Evolutionary conservation across 208 protist species (phyloP), one percentile per base, ranked within the genome.

Genomic region (Acanthamoeba royreba): DNA sequence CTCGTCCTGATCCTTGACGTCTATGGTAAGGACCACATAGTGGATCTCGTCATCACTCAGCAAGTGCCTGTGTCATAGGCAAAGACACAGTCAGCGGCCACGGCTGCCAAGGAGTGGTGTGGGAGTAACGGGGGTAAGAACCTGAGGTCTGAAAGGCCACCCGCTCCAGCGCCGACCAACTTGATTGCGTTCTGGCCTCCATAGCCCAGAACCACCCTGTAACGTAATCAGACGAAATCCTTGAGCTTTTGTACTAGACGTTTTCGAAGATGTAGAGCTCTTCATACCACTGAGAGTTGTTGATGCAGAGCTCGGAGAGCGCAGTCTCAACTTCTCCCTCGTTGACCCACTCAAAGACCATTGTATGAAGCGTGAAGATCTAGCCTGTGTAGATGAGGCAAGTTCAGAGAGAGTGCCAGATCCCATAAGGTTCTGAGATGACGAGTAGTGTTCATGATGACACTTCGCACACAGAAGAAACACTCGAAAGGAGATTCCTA

Each of bases 281-380:
- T 17, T 17, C 49, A 8, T 13, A 88, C 81, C 81, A 88, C 81
- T 63, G 52, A 7, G 52, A n/a, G 47, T 88, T 88, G 81, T 66
- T 88, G 81, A 66, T 63, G 52, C 46, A 45, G n/a, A 63, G 35
- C n/a, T 55, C 45, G 31, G 45, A 40, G 28, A 88, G 45, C 3
- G 52, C 81, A 1, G 45, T 55, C 81, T 88, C 81, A 7, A 42
- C 81, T 40, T 88, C 81, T 17, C 9, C 7, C 46, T 88, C 81
- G 47, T 88, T 31, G 8, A 88, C 81, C 81, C 81, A 88, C 81
- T 88, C 49, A 38, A 88, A 88, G 17, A 45, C 81, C n/a, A 40
- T 47, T 40, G 40, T 88, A 28, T 43, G 33, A 55, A 55, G n/a
- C n/a, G n/a, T n/a, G n/a, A n/a, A n/a, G n/a, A n/a, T n/a, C n/a